These are phyloP conservation scores for Pichia heedii DNA, from an alignment of 805 yeast genomes.

Conservation along the genomic window DNA sequence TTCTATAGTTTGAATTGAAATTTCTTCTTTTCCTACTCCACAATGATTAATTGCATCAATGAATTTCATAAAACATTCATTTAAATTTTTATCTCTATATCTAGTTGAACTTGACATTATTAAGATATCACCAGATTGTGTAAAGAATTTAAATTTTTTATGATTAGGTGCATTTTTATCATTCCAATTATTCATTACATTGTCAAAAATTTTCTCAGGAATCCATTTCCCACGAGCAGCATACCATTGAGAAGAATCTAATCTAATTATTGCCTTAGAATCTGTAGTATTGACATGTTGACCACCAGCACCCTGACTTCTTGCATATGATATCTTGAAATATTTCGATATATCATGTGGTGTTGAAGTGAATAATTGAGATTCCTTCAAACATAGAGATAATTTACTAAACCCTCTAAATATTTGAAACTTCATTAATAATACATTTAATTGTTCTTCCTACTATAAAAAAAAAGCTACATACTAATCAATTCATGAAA, in stretches of 20 bases:
- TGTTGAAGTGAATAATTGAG: background rate
- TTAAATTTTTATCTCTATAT: slow-evolving; percentile 35
- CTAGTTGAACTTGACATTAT: slow-evolving; percentile 25
- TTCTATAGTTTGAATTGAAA: slow-evolving; percentile 31
- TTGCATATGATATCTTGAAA: slow-evolving; percentile 34
- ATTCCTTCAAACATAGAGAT: background rate
- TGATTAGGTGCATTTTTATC: slow-evolving; percentile 12
- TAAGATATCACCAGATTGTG: slow-evolving; percentile 20
- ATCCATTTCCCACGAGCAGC: slow-evolving; percentile 37
- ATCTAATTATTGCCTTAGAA: slow-evolving; percentile 33
- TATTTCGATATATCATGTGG: slow-evolving; percentile 8
- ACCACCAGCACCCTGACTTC: slow-evolving; percentile 54
- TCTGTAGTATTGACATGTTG: slow-evolving; percentile 54
- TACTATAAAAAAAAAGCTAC: too few species aligned
- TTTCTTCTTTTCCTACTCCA: slow-evolving; percentile 31
- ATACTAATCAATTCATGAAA: too few species aligned
- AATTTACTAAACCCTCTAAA: background rate
- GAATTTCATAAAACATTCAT: slow-evolving; percentile 39
- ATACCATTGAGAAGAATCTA: slow-evolving; percentile 27
- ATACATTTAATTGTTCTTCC: too few species aligned
- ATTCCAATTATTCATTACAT: slow-evolving; percentile 21
- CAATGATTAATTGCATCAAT: slow-evolving; percentile 32
- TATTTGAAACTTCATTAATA: too few species aligned
- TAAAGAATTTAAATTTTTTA: slow-evolving; percentile 21
- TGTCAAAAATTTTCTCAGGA: slow-evolving; percentile 28